phyloP scores from a whole-genome alignment of 2,329 filamentous ascomycete species.

The Talaromyces sp. region DNA sequence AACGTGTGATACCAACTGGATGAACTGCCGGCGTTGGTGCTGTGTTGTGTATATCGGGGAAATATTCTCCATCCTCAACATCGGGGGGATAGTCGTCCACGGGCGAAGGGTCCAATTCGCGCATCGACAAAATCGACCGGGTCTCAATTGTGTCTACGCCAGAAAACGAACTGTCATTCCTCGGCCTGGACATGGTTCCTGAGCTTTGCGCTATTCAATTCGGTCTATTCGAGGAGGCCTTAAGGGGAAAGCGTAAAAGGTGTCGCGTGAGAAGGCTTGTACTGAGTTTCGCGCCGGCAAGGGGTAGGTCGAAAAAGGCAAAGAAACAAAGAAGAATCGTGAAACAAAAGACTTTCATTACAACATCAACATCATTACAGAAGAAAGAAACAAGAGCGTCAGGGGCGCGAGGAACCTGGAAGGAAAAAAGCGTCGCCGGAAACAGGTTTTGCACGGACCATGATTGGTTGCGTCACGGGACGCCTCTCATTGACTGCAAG shows the following conservation, averaged over 20 bases:
- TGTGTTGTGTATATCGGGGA: slow-evolving; percentile 19
- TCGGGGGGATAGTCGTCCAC: slow-evolving; percentile 54
- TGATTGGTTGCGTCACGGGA: background rate
- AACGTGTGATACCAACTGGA: slow-evolving; percentile 17
- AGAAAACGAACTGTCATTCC: slow-evolving; percentile 10
- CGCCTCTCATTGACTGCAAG: background rate
- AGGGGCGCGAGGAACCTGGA: background rate
- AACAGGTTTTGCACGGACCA: slow-evolving; percentile 4
- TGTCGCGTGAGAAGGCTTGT: background rate
- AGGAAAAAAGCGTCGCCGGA: slow-evolving; percentile 13
- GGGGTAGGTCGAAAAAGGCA: background rate
- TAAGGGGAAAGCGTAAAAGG: background rate
- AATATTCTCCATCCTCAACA: slow-evolving; percentile 47
- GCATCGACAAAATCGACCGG: slow-evolving; percentile 57
- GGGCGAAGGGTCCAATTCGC: slow-evolving; percentile 75
- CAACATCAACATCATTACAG: background rate
- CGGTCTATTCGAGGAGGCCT: background rate
- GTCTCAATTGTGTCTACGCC: slow-evolving; percentile 25
- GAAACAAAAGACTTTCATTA: background rate
- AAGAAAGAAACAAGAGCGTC: background rate
- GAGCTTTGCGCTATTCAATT: background rate
- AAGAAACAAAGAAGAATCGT: background rate
- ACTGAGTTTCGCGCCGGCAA: background rate
- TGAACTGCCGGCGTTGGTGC: slow-evolving; percentile 5
- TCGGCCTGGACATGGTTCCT: slow-evolving; percentile 6